Evolutionary conservation across 768 basidiomycete genomes (phyloP).

Genomic region (Boletus tomentosulus): DNA sequence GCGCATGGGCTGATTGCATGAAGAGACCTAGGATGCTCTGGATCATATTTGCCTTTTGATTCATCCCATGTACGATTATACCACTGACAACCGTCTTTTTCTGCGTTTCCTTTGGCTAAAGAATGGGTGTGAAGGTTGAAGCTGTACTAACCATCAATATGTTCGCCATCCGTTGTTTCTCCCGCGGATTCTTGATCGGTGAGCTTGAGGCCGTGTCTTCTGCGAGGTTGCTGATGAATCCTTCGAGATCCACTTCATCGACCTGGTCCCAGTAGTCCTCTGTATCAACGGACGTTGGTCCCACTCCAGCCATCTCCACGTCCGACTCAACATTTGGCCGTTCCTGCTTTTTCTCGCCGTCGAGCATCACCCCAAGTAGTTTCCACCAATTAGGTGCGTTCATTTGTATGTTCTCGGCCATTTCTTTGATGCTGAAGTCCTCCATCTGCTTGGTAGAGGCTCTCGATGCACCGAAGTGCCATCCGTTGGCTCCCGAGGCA

Average conservation of each 20-base stretch:
- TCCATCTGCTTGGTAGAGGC: background rate
- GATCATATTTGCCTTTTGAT: background rate
- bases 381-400: background rate
- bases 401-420: background rate
- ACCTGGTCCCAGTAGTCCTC: background rate
- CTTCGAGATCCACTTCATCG: no score
- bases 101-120: background rate
- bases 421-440: background rate
- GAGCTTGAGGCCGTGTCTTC: no score
- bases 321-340: background rate
- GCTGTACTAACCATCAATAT: background rate
- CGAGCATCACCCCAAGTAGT: background rate
- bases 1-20: background rate
- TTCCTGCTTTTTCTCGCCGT: background rate
- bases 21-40: background rate
- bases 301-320: no score
- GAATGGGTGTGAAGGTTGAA: background rate
- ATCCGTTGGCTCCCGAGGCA: background rate
- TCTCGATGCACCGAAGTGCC: background rate
- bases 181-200: no score
- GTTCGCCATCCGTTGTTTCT: background rate
- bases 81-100: background rate
- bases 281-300: no score
- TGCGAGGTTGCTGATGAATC: no score
- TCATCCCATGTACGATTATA: background rate